Conservation (phyloP, 495 filamentous ascomycete species). For the Daldinia caldariorum region DNA sequence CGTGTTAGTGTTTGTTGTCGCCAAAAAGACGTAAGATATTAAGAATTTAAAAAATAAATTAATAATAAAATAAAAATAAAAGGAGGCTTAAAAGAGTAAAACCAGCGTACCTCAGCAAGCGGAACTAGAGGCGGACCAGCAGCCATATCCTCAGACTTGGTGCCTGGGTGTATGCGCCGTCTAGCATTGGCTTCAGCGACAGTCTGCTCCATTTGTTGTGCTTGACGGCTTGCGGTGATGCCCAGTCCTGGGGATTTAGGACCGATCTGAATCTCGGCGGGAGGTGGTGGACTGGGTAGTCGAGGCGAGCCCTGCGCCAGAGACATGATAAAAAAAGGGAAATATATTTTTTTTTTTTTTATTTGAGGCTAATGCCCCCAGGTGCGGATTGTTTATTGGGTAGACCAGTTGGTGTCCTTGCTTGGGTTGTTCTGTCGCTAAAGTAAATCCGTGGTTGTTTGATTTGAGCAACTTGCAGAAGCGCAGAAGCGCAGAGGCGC, state of each 20-base stretch:
- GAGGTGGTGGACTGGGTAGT: conserved; percentile 87
- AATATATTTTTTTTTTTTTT: too few species aligned
- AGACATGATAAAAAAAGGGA: conserved; percentile 58
- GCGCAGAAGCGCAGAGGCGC: conserved; percentile 31
- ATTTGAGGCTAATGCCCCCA: conserved; percentile 21
- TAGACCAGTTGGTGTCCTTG: conserved; percentile 8
- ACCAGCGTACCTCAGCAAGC: conserved; percentile 73
- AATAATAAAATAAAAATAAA: too few species aligned
- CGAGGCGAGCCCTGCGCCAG: conserved; percentile 82
- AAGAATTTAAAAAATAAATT: too few species aligned
- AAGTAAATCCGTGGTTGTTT: conserved; percentile 28
- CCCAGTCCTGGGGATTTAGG: conserved; percentile 80
- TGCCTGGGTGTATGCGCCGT: conserved; percentile 90
- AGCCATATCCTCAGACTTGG: conserved; percentile 88
- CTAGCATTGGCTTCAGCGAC: conserved; percentile 66
- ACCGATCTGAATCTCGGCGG: conserved; percentile 89
- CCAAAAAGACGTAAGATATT: conserved; percentile 5
- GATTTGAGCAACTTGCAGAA: conserved; percentile 25
- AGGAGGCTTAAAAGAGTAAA: not conserved
- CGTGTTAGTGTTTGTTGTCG: conserved; percentile 8
- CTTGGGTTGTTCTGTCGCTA: conserved; percentile 13
- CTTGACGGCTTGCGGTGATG: conserved; percentile 61
- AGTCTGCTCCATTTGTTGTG: conserved; percentile 67
- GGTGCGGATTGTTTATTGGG: conserved; percentile 11
- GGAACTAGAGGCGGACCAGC: conserved; percentile 89